Base-by-base conservation (phyloP, 805 yeast genomes). In the Cyberlindnera amylophila region DNA sequence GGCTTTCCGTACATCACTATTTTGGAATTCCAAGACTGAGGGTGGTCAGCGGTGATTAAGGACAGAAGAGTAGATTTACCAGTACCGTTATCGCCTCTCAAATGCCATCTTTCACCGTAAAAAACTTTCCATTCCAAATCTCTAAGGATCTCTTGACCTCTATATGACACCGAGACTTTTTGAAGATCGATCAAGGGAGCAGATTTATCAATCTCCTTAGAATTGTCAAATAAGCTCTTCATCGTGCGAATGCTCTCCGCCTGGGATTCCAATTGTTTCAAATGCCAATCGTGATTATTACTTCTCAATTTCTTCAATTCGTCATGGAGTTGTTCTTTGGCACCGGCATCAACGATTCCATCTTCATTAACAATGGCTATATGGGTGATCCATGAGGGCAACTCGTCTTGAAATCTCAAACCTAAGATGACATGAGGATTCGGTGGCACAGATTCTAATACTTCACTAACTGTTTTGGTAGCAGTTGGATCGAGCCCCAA, bases 51-150 rank as follows among this genome's bases (percentile, higher is more conserved):
- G 0, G 96, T 89, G 23, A 91, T 70, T 35, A 93, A 61, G 2
- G 97, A 79, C 13, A 93, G 63, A 18, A 91, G 64, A 0, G 99
- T 93, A 2, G 96, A 86, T 61, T 91, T 91, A 0, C 99, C 99
- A 0, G 95, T 75, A 1, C 99, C 99, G 52, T 93, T 91, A 44
- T 79, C 77, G 2, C 99, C 99, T 43, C 83, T 68, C 24, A 91
- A 71, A 58, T 93, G 95, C 95, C 97, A 88, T 55, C 77, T 82
- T 29, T 87, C 85, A 4, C 95, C 95, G 33, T 67, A 68, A 3
- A 69, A 66, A 11, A 89, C 82, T 7, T 63, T 65, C 90, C 96
- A 86, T 14, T 63, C 63, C 40, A 91, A 68, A 44, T 83, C 63
- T 33, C 69, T 62, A 35, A 91, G 64, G 0, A 89, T 72, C 0